Conservation (phyloP, 1,139 yeast species). For the Schwanniomyces etchellsii region DNA sequence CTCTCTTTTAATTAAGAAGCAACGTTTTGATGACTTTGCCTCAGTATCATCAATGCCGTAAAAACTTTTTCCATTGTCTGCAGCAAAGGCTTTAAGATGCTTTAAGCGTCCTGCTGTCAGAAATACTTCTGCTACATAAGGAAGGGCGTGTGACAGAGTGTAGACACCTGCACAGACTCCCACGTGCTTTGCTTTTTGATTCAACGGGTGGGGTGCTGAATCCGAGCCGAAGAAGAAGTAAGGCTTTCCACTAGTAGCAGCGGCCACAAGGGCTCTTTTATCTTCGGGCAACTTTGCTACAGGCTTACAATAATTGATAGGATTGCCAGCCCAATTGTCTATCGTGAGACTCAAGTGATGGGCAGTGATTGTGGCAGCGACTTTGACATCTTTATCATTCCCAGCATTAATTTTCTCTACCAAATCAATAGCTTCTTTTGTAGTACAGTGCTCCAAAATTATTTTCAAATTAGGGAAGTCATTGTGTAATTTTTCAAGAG, state of each 20-base stretch:
- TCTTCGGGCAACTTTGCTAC: conserved; percentile 92
- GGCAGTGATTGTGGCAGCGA: conserved; percentile 92
- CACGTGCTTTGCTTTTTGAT: conserved; percentile 65
- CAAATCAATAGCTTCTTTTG: conserved; percentile 78
- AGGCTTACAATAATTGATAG: conserved; percentile 93
- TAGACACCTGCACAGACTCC: conserved; percentile 98
- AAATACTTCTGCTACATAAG: conserved; percentile 84
- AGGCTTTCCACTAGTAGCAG: conserved; percentile 90
- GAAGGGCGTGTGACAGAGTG: conserved; percentile 78
- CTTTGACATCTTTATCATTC: conserved; percentile 43
- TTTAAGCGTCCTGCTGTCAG: conserved; percentile 61
- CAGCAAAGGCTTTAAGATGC: conserved; percentile 66
- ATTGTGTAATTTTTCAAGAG: conserved; percentile 65
- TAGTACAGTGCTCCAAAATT: conserved; percentile 91
- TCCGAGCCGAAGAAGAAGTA: conserved; percentile 96
- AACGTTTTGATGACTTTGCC: conserved; percentile 40
- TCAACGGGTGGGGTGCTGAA: conserved; percentile 92
- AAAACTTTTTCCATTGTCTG: conserved; percentile 65
- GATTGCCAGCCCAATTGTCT: conserved; percentile 96
- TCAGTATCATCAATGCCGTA: conserved; percentile 49
- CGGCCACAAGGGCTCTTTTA: conserved; percentile 69
- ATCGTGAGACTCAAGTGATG: conserved; percentile 87
- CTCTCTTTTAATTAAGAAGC: conserved; percentile 45
- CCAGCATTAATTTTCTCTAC: conserved; percentile 62
- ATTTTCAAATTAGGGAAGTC: conserved; percentile 87